Conservation (phyloP, 2,329 filamentous ascomycete species). For the Truncatella angustata region DNA sequence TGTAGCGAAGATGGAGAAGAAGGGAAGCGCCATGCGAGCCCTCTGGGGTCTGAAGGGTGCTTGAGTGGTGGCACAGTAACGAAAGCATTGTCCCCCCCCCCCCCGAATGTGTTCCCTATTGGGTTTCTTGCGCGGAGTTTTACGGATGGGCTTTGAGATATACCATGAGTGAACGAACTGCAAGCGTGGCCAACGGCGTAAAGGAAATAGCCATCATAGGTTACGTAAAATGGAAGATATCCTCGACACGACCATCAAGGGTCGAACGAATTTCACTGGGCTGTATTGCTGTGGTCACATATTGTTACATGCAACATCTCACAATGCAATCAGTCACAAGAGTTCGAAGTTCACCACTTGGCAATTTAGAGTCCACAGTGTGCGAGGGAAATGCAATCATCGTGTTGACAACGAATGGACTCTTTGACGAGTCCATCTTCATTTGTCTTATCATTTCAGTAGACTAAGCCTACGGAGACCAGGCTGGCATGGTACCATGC, state of each 20-base stretch:
- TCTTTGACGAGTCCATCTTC: constrained; percentile 13
- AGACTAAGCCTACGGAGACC: constrained; percentile 16
- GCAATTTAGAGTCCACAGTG: background rate
- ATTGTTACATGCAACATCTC: no score
- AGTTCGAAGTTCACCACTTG: background rate
- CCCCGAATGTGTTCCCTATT: no score
- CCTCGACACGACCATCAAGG: no score
- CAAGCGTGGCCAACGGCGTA: no score
- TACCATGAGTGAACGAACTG: no score
- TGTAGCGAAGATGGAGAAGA: constrained; percentile 70
- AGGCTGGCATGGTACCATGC: constrained; percentile 7
- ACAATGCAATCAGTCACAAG: background rate
- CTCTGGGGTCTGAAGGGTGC: constrained; percentile 49
- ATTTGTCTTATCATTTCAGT: constrained; percentile 17
- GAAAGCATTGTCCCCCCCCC: no score
- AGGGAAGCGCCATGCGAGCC: constrained; percentile 48
- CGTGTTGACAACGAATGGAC: constrained; percentile 15
- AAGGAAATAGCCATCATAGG: no score
- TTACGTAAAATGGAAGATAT: no score
- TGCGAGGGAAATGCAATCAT: constrained; percentile 10
- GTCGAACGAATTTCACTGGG: no score
- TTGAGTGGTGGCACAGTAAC: background rate
- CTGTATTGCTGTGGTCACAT: no score
- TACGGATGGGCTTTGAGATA: no score
- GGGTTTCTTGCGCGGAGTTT: no score